A percentile compares a stretch with the other conserved stretches of the same genome.
Evolutionary conservation across 1,139 yeast genomes (phyloP).

Genomic region (Debaryomyces fabryi): DNA sequence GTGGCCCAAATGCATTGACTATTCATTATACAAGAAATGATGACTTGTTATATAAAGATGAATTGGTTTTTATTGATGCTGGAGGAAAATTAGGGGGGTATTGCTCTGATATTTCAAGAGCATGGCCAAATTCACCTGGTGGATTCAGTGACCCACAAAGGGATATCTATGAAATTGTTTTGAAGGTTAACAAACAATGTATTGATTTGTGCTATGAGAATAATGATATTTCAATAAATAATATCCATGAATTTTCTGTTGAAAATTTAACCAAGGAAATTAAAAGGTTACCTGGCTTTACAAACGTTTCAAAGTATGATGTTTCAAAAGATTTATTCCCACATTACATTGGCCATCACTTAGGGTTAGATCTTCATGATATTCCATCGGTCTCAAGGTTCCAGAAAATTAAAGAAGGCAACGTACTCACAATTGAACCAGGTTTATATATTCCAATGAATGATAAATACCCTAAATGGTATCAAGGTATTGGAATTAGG

Average conservation of each 20-base stretch:
- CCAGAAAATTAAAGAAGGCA: conserved; percentile 56
- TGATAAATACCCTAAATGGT: conserved; percentile 72
- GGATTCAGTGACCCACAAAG: conserved; percentile 76
- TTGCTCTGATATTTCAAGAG: conserved; percentile 92
- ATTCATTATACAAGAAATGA: conserved; percentile 92
- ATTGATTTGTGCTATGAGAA: conserved; percentile 65
- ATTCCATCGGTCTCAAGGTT: conserved; percentile 61
- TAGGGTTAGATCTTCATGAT: conserved; percentile 94
- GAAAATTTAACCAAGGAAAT: conserved; percentile 62
- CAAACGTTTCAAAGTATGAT: conserved; percentile 50
- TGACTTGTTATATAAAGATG: conserved; percentile 71
- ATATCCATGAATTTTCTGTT: conserved; percentile 74
- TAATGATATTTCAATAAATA: conserved; percentile 62
- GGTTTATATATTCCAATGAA: conserved; percentile 85
- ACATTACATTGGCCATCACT: conserved; percentile 93
- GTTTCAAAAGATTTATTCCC: conserved; percentile 71
- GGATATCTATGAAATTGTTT: conserved; percentile 85
- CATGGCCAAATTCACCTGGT: conserved; percentile 84
- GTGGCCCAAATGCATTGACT: conserved; percentile 83
- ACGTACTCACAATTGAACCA: conserved; percentile 91
- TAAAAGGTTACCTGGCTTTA: conserved; percentile 68
- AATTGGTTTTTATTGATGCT: conserved; percentile 91
- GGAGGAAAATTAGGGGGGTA: conserved; percentile 95
- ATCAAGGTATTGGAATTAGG: conserved; percentile 89
- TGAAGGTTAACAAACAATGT: conserved; percentile 79